phyloP scores from a whole-genome alignment of 2,329 filamentous ascomycete genomes.

The Ascochyta pisi region DNA sequence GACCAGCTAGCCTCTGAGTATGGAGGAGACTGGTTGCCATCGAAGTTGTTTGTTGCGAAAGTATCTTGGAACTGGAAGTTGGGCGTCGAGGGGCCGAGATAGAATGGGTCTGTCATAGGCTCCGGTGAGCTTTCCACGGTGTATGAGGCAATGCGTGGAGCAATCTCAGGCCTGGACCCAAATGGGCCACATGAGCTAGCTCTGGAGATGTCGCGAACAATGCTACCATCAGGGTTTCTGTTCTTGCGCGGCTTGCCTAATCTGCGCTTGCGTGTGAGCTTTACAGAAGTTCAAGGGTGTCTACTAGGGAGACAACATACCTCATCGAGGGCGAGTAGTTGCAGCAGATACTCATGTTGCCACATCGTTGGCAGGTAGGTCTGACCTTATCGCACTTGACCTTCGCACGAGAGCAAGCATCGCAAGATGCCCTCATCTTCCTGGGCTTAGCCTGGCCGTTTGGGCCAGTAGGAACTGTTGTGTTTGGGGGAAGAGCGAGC shows the following conservation, averaged over 20 bases:
- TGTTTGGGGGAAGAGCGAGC: slow-evolving; percentile 27
- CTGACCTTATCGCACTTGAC: slow-evolving; percentile 49
- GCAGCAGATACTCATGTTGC: slow-evolving; percentile 49
- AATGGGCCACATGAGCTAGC: slow-evolving; percentile 40
- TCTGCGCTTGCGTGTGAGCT: slow-evolving; percentile 30
- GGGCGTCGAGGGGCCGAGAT: slow-evolving; percentile 44
- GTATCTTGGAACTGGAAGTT: slow-evolving; percentile 45
- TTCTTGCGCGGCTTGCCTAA: slow-evolving; percentile 48
- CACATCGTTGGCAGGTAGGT: slow-evolving; percentile 46
- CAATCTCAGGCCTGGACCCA: slow-evolving; percentile 40
- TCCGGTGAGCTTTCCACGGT: slow-evolving; percentile 46
- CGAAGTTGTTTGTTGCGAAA: slow-evolving; percentile 38
- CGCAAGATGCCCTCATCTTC: slow-evolving; percentile 49
- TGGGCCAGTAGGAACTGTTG: slow-evolving; percentile 29
- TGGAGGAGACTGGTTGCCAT: slow-evolving; percentile 44
- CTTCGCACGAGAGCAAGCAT: slow-evolving; percentile 49
- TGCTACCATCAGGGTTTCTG: slow-evolving; percentile 45
- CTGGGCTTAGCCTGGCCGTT: slow-evolving; percentile 41
- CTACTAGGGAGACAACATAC: slow-evolving; percentile 26
- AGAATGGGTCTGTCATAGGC: slow-evolving; percentile 41
- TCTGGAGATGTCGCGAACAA: slow-evolving; percentile 45
- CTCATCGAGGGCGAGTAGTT: slow-evolving; percentile 51
- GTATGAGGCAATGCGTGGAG: slow-evolving; percentile 40
- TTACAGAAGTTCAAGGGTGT: background rate
- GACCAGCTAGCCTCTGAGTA: slow-evolving; percentile 45